phyloP scores from a whole-genome alignment of 2,329 filamentous ascomycete species.

The Tolypocladium sp. region DNA sequence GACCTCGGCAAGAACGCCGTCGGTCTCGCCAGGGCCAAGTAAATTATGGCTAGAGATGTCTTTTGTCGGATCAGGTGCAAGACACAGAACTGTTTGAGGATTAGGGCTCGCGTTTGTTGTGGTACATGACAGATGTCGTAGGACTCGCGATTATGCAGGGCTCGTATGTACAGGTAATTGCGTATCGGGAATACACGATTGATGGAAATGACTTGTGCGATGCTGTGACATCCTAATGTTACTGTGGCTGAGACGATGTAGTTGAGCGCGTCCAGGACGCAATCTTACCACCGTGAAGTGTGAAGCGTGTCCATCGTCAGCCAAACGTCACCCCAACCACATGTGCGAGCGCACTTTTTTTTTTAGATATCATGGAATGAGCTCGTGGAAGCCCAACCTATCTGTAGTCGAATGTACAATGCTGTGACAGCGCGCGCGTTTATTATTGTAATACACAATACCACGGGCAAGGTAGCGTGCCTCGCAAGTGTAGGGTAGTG shows the following conservation, averaged over 20 bases:
- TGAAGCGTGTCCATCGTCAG: not conserved
- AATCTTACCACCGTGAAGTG: not conserved
- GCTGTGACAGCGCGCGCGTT: not conserved
- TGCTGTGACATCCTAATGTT: not conserved
- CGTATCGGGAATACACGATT: not conserved
- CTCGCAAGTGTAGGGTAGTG: not conserved
- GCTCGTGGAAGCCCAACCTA: not conserved
- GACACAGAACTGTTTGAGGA: not conserved
- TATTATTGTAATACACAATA: not conserved
- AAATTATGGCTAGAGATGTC: conserved; percentile 7
- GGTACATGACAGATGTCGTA: not conserved
- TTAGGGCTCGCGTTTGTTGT: not conserved
- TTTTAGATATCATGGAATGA: too few relatives aligned
- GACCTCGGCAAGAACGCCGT: conserved; percentile 85
- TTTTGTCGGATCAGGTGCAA: not conserved
- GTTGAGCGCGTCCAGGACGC: not conserved
- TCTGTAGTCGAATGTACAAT: not conserved
- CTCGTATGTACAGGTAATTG: not conserved
- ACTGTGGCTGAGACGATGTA: not conserved
- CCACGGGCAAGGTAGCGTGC: not conserved
- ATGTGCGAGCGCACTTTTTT: not conserved
- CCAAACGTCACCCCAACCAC: not conserved
- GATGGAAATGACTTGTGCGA: not conserved
- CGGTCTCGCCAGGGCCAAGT: conserved; percentile 78
- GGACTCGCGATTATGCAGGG: not conserved